Evolutionary conservation across 306 rosid genomes (phyloP).

Genomic region (Glycyrrhiza uralensis): DNA sequence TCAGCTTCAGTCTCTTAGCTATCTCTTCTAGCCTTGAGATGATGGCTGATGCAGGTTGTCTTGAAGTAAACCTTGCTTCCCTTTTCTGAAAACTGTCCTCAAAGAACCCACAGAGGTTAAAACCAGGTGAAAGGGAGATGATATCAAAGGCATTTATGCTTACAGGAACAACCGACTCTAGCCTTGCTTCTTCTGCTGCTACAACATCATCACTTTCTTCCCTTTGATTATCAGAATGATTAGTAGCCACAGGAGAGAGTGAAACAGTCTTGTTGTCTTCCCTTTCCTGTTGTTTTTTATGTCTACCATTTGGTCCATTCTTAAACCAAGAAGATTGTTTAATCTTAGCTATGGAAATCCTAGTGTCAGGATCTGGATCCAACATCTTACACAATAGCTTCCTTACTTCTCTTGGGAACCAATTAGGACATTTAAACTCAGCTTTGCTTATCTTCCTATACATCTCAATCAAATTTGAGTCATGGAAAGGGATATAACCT

Average conservation of each 20-base stretch:
- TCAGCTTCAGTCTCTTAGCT: conserved; percentile 39
- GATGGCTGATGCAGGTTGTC: conserved; percentile 41
- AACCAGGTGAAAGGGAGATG: conserved; percentile 41
- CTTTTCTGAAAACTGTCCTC: conserved; percentile 33
- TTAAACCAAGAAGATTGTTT: conserved; percentile 45
- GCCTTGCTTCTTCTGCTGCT: conserved; percentile 20
- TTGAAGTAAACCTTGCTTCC: conserved; percentile 45
- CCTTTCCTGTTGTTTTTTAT: not conserved
- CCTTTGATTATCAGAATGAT: conserved; percentile 20
- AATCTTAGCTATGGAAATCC: conserved; percentile 38
- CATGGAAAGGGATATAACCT: conserved; percentile 46
- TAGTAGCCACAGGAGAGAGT: conserved; percentile 8
- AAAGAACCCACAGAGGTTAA: conserved; percentile 44
- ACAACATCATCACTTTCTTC: conserved; percentile 15
- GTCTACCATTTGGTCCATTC: conserved; percentile 32
- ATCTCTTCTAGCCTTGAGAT: conserved; percentile 40
- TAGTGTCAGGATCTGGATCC: conserved; percentile 46
- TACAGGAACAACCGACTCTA: conserved; percentile 26
- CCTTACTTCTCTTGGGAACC: conserved; percentile 38
- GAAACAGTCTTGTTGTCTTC: conserved; percentile 26
- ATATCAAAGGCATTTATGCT: conserved; percentile 60
- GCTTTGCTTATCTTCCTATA: conserved; percentile 44
- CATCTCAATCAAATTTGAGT: conserved; percentile 39
- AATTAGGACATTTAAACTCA: conserved; percentile 43
- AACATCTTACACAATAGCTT: conserved; percentile 39